Percentiles rank a stretch among this genome's conserved stretches.
Evolutionary conservation across 1,139 yeast species (phyloP).

Genomic region (Scheffersomyces quercinus): DNA sequence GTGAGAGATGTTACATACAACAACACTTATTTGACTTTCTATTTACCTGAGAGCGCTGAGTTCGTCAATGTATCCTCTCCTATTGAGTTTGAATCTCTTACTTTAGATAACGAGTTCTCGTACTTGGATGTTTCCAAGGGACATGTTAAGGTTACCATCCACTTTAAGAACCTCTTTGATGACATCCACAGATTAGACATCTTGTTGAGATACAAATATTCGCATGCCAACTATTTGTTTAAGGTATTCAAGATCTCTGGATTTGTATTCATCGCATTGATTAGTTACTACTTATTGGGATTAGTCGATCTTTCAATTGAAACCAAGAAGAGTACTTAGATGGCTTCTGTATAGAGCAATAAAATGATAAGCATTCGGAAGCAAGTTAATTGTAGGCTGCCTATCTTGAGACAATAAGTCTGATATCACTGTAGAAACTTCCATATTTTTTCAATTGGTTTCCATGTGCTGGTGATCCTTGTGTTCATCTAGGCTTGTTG

Average conservation of each 20-base stretch:
- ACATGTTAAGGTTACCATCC: constrained; percentile 72
- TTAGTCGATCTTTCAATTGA: constrained; percentile 36
- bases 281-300: constrained; percentile 54
- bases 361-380: background rate
- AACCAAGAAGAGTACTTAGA: constrained; percentile 10
- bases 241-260: constrained; percentile 72
- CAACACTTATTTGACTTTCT: constrained; percentile 58
- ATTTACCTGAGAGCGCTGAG: constrained; percentile 87
- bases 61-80: constrained; percentile 62
- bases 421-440: background rate
- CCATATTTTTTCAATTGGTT: background rate
- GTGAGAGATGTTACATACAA: constrained; percentile 70
- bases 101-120: constrained; percentile 50
- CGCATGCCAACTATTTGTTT: constrained; percentile 50
- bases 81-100: constrained; percentile 38
- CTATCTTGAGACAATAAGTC: background rate
- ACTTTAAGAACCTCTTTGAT: constrained; percentile 66
- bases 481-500: too few relatives aligned
- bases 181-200: constrained; percentile 62
- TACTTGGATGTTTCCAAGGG: constrained; percentile 80
- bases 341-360: constrained; percentile 3
- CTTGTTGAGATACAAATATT: constrained; percentile 62
- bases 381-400: background rate
- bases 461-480: too few relatives aligned
- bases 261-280: constrained; percentile 62